phyloP scores from a whole-genome alignment of 257 asterid species.

The Fraxinus pennsylvanica region DNA sequence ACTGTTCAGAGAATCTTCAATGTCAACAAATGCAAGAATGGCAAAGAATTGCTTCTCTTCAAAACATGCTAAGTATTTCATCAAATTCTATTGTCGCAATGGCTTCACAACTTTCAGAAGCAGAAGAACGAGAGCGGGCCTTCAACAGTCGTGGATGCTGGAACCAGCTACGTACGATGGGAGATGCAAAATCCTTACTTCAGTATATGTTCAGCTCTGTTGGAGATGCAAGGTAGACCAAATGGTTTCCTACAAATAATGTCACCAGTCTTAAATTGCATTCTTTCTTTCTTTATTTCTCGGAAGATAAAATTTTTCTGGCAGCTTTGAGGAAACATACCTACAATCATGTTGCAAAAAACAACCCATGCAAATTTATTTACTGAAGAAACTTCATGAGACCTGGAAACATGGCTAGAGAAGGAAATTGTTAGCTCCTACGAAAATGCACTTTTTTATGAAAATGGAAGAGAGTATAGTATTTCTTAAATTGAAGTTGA shows the following conservation, averaged over 20 bases:
- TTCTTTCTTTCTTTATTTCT: not conserved
- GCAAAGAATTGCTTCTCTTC: slow-evolving; percentile 92
- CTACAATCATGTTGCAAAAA: no score
- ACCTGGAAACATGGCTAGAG: no score
- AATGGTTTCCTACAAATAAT: not conserved
- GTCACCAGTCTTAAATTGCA: not conserved
- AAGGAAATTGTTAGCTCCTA: no score
- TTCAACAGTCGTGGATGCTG: slow-evolving; percentile 79
- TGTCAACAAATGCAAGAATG: slow-evolving; percentile 88
- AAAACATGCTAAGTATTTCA: slow-evolving; percentile 87
- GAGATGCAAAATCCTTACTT: slow-evolving; percentile 81
- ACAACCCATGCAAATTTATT: no score
- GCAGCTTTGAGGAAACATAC: no score
- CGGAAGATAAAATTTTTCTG: no score
- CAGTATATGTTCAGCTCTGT: slow-evolving; percentile 86
- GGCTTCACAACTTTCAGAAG: slow-evolving; percentile 99
- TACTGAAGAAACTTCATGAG: no score
- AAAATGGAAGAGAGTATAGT: no score
- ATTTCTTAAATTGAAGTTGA: no score
- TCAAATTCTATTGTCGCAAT: slow-evolving; percentile 94
- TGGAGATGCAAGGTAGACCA: slow-evolving; percentile 73
- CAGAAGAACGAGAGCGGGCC: slow-evolving; percentile 93
- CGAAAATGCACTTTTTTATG: no score
- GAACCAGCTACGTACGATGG: slow-evolving; percentile 97
- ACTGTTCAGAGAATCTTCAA: slow-evolving; percentile 73